These are phyloP conservation scores for Edaphochlamys debaryana DNA, from an alignment of 139 green algal species.

Conservation along the genomic window DNA sequence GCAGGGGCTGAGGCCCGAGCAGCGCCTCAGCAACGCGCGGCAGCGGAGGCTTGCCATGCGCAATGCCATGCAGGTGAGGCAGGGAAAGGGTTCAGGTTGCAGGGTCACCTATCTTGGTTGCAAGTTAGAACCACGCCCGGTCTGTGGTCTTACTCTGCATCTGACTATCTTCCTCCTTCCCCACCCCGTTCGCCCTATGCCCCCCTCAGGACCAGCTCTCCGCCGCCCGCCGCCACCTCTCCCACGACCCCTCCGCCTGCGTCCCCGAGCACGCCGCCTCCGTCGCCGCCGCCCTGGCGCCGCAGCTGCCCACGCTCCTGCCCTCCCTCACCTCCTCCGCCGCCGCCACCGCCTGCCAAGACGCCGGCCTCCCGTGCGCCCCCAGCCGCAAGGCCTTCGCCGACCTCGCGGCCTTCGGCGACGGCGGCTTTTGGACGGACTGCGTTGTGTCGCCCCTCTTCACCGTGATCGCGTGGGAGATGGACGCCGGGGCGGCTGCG, in stretches of 20 bases:
- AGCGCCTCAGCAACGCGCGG: background rate
- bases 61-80: conserved; percentile 3
- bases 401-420: conserved; percentile 66
- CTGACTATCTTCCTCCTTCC: background rate
- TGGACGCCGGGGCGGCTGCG: conserved; percentile 32
- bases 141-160: background rate
- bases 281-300: background rate
- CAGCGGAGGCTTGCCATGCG: conserved; percentile 15
- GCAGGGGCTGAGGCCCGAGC: background rate
- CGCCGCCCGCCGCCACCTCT: background rate
- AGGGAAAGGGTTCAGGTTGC: background rate
- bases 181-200: background rate
- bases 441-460: conserved; percentile 49
- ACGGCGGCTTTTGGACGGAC: conserved; percentile 68
- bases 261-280: background rate
- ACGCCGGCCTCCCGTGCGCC: background rate
- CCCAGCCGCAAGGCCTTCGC: conserved; percentile 47
- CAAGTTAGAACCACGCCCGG: too few relatives aligned
- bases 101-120: too few relatives aligned
- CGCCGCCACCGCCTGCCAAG: background rate
- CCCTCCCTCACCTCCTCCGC: background rate
- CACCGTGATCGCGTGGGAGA: conserved; percentile 42
- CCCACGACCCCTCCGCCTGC: conserved; percentile 21
- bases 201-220: background rate
- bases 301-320: conserved; percentile 20